A percentile compares a stretch with the other conserved stretches of the same genome.
phyloP scores from a whole-genome alignment of 2,329 filamentous ascomycete genomes.

The Cyanodermella asteris region DNA sequence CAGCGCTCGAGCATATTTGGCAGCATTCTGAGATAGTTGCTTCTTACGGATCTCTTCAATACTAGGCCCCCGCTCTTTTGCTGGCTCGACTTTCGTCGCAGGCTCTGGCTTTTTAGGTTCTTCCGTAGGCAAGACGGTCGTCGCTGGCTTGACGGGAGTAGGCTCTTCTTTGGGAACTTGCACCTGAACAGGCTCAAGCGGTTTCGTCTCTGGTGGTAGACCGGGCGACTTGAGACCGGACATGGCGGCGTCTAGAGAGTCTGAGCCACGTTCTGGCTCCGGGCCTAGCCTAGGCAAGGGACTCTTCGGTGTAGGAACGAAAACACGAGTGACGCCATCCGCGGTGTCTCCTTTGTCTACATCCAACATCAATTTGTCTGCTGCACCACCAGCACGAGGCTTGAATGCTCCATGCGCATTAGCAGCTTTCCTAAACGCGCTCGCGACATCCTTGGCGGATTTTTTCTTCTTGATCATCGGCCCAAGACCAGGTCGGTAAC shows the following conservation, averaged over 20 bases:
- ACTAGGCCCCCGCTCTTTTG: conserved; percentile 13
- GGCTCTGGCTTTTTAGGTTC: neutral
- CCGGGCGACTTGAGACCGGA: conserved; percentile 12
- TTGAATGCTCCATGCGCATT: conserved; percentile 56
- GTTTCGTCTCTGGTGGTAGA: conserved; percentile 8
- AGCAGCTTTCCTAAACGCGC: conserved; percentile 60
- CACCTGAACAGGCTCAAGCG: conserved; percentile 11
- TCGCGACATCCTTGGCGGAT: conserved; percentile 50
- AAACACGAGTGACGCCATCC: conserved; percentile 70
- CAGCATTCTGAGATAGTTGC: conserved; percentile 48
- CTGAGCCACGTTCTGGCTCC: conserved; percentile 19
- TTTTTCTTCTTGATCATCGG: conserved; percentile 80
- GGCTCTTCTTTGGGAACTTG: conserved; percentile 3
- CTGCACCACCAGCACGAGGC: conserved; percentile 68
- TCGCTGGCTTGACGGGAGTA: too few species aligned
- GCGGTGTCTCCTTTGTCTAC: conserved; percentile 39
- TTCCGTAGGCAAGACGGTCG: too few species aligned
- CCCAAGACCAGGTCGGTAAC: conserved; percentile 53
- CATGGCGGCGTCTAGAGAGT: conserved; percentile 18
- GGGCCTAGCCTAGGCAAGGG: too few species aligned
- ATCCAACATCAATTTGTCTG: conserved; percentile 48
- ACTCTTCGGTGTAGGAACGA: too few species aligned
- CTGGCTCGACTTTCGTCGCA: conserved; percentile 13
- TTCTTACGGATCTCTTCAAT: conserved; percentile 37
- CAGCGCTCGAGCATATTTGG: conserved; percentile 54